Evolutionary conservation across 768 basidiomycete genomes (phyloP), one percentile per base, ranked within the genome.

Genomic region (Scleroderma citrinum): DNA sequence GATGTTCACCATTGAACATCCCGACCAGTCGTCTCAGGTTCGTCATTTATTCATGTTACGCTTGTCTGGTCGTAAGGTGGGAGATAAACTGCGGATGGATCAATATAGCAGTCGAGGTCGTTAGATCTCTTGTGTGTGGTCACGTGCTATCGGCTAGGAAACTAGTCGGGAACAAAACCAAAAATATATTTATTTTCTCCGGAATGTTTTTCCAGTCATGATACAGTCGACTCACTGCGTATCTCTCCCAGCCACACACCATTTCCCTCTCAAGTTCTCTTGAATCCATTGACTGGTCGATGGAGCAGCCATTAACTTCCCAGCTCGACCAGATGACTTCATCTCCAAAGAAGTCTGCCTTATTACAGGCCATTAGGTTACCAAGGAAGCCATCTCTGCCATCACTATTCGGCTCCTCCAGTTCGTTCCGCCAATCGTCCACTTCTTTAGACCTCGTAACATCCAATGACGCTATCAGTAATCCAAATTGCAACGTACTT

Each of bases 351-450:
- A 49, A 50, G 45, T 31, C 3, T 14, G 36, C 20, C 17, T 30
- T 54, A 23, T 44, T 54, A 43, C 50, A 52, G 20, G 37, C 39
- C 14, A 39, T 56, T 60, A 68, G 51, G 53, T 75, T 76, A 72
- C 63, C 73, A 40, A 76, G 74, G 63, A 76, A 76, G 45, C 74
- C 73, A 42, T 81, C 80, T 5, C 61, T 81, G 49, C 76, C 77
- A 58, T 71, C 76, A 50, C 69, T 82, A 38, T 54, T 55, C 24
- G 45, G 45, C 20, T 40, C 43, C 64, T 78, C 43, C 17, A 44
- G 43, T 26, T 44, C 57, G 67, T 74, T 39, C 73, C 76, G 51
- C 66, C 77, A 29, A 76, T 76, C 63, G 59, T 76, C 32, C 70
- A 67, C 47, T 60, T 48, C 58, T 34, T 48, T 59, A 23, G 55